Evolutionary conservation across 169 alveolate species (phyloP), one percentile per base, ranked within the genome.

Genomic region (Eimeria tenella): DNA sequence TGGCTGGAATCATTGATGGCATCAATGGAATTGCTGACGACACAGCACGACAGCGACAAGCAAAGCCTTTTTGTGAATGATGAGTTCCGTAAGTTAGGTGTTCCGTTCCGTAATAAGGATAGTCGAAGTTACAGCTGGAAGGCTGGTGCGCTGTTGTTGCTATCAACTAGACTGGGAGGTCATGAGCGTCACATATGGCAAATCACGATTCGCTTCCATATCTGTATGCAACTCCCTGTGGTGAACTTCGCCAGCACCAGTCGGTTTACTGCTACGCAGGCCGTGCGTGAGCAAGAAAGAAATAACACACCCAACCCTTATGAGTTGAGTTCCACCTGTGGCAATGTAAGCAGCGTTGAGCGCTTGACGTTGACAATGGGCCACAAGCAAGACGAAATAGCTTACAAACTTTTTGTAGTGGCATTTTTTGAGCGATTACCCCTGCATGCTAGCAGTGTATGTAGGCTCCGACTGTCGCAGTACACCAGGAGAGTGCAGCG

Each of bases 371-470:
- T 31, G 42, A 31, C 42, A 31, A 31, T 31, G 42, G 42, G 42
- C 42, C 42, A 31, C 4, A 31, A 31, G 42, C 42, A 31, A 31
- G 4, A 31, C 42, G 42, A 31, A 31, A 31, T 31, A 31, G 42
- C 42, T 0, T 31, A 1, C 13, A 23, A 50, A 7, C 10, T 15
- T 19, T 4, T n/a, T 50, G 13, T n/a, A 17, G 5, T 4, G 60
- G 31, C 58, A 49, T 1, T 74, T 13, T 4, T 49, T 25, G 4
- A 21, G 53, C 21, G 8, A 9, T 25, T 31, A 8, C 25, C 25
- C 10, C 56, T 10, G 55, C 52, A 68, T 9, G 86, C 8, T 13
- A 21, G 73, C 89, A 25, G 89, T 81, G 89, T 81, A 56, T 23
- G 17, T 15, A 8, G 74, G 56, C 56, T 55, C 19, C 74, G 8